Percentiles rank a stretch among this genome's conserved stretches.
Conservation (phyloP, 106 monocot species). For the Phalaenopsis aphrodite region DNA sequence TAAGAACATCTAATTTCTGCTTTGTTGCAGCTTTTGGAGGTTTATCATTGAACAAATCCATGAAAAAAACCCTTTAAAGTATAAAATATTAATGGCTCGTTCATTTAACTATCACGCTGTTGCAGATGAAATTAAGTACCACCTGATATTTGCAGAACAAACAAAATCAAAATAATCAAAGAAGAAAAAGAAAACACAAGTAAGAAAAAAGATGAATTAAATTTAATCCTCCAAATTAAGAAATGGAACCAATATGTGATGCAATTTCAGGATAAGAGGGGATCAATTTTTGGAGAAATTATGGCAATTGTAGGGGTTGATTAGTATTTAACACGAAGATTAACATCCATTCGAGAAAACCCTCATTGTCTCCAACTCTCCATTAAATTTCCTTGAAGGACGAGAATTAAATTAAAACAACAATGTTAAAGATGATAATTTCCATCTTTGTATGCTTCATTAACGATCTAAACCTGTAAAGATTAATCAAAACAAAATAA, state of each 20-base stretch:
- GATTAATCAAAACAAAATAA: too few species aligned
- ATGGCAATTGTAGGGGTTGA: too few species aligned
- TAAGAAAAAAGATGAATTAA: not conserved
- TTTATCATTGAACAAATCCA: constrained; percentile 38
- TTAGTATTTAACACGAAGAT: too few species aligned
- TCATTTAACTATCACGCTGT: not conserved
- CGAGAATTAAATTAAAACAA: too few species aligned
- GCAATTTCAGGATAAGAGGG: not conserved
- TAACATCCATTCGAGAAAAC: too few species aligned
- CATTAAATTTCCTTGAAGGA: too few species aligned
- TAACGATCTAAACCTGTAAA: too few species aligned
- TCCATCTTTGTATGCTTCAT: too few species aligned
- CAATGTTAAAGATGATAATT: too few species aligned
- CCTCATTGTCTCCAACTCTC: too few species aligned
- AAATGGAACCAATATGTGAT: not conserved
- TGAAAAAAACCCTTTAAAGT: constrained; percentile 22
- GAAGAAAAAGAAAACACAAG: not conserved
- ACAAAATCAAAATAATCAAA: not conserved
- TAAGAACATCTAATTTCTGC: constrained; percentile 23
- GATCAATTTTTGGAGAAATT: too few species aligned
- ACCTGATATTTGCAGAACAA: constrained; percentile 19
- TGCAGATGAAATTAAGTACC: constrained; percentile 6
- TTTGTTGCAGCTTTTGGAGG: not conserved
- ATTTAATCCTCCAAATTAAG: not conserved
- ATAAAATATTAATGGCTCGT: constrained; percentile 21